Evolutionary conservation across 2,329 filamentous ascomycete species (phyloP), one percentile per base, ranked within the genome.

Genomic region (Fusarium staphyleae): DNA sequence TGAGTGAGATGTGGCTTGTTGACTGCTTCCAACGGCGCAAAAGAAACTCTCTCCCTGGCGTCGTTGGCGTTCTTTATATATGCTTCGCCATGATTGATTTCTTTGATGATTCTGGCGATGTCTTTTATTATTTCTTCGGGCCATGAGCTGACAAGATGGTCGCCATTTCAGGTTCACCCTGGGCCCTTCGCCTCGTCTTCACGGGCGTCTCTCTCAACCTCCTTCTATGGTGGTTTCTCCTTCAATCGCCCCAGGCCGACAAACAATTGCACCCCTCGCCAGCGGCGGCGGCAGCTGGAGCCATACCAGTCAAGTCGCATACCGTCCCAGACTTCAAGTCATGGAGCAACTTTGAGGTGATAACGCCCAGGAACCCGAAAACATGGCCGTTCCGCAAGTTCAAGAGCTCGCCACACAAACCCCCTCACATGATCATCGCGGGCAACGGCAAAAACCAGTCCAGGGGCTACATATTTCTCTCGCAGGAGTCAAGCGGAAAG

Each of bases 401-500:
- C 29, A 68, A 64, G n/a, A 62, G 50, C 15, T 63, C 66, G 2
- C 58, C 65, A 2, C 62, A 55, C n/a, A 63, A 46, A 7, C 65
- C 66, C 2, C 65, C 66, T 3, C 51, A 57, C 14, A 41, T 69
- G 1, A 53, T 51, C 24, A 41, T 61, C 37, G 61, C 49, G 16
- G 3, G 41, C 1, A 66, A 61, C 15, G 55, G 55, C 4, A 62
- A 57, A 2, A 26, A 60, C 4, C 42, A 67, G 2, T 56, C 68
- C 0, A 58, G 68, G 5, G 68, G 68, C 1, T 67, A 70, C 5
- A 36, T 70, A 5, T 66, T 70, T 22, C 63, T 70, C 34, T 68
- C 66, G 1, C 57, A 62, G 2, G 57, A 66, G 18, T 44, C 47
- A 2, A 48, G 33, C 4, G 57, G 55, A 2, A 18, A 18, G 0